phyloP scores from a whole-genome alignment of 1,284 basidiomycete species.

The Marasmius tenuissimus region DNA sequence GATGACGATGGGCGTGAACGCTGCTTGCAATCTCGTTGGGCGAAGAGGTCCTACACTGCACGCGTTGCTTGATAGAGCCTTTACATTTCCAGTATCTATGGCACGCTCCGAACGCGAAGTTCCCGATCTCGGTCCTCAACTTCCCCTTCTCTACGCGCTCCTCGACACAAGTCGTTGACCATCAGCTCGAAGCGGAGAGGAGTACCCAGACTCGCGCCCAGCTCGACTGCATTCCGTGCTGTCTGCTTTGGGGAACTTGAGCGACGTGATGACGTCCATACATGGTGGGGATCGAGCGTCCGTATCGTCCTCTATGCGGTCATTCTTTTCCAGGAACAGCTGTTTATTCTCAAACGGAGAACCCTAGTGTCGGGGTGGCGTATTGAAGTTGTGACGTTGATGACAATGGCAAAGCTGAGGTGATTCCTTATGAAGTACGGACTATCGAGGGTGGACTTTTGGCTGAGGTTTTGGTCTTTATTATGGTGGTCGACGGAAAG shows the following conservation, averaged over 20 bases:
- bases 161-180: slow-evolving; percentile 27
- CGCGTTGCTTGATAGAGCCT: no score
- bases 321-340: slow-evolving; percentile 15
- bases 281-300: slow-evolving; percentile 19
- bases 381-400: slow-evolving; percentile 15
- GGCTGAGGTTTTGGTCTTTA: not conserved
- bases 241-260: slow-evolving; percentile 29
- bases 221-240: slow-evolving; percentile 30
- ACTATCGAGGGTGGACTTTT: not conserved
- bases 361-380: slow-evolving; percentile 22
- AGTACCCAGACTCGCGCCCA: slow-evolving; percentile 22
- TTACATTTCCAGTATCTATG: no score
- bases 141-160: not conserved
- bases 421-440: not conserved
- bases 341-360: slow-evolving; percentile 20
- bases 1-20: no score
- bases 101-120: not conserved
- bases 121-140: slow-evolving; percentile 3
- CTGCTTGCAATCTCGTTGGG: no score
- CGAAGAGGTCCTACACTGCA: no score
- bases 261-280: slow-evolving; percentile 15
- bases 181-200: slow-evolving; percentile 36
- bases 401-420: not conserved
- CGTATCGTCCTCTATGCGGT: slow-evolving; percentile 21
- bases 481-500: no score